These are phyloP conservation scores for Debaryomyces hansenii DNA, from an alignment of 805 yeast genomes.

Conservation along the genomic window DNA sequence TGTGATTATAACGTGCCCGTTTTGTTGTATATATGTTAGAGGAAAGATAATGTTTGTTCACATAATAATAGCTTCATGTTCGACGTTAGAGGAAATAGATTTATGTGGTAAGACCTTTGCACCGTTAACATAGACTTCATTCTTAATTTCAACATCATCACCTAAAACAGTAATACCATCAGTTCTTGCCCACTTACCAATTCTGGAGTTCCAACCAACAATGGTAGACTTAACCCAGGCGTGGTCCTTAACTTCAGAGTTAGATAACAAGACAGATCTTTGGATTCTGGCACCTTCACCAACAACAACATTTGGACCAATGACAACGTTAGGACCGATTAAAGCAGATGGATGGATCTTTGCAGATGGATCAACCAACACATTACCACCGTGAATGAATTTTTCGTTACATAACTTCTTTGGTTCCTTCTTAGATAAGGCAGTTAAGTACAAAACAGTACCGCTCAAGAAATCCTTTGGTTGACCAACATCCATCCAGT, in stretches of 20 bases:
- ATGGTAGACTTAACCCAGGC: conserved; percentile 97
- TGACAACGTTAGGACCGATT: conserved; percentile 97
- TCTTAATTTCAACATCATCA: conserved; percentile 98
- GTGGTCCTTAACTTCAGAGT: conserved; percentile 92
- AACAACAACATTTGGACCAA: conserved; percentile 93
- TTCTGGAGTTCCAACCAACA: conserved; percentile 98
- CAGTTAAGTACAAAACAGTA: conserved; percentile 85
- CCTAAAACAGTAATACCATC: conserved; percentile 98
- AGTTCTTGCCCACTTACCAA: conserved; percentile 98
- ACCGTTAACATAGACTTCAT: conserved; percentile 98
- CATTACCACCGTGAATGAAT: conserved; percentile 87
- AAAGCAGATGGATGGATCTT: conserved; percentile 88
- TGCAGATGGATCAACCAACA: conserved; percentile 92
- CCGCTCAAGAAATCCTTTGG: conserved; percentile 99
- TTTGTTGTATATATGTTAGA: too few relatives aligned
- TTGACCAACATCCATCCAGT: conserved; percentile 99
- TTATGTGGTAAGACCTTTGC: conserved; percentile 99
- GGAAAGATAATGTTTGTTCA: conserved; percentile 32
- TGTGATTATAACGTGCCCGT: too few relatives aligned
- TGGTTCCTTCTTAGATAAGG: conserved; percentile 80
- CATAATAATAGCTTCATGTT: conserved; percentile 98
- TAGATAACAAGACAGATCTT: conserved; percentile 88
- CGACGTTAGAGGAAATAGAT: conserved; percentile 93
- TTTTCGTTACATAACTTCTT: conserved; percentile 64
- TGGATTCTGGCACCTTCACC: conserved; percentile 99